Evolutionary conservation across 2,329 filamentous ascomycete genomes (phyloP).

Genomic region (Coniochaeta sp.): DNA sequence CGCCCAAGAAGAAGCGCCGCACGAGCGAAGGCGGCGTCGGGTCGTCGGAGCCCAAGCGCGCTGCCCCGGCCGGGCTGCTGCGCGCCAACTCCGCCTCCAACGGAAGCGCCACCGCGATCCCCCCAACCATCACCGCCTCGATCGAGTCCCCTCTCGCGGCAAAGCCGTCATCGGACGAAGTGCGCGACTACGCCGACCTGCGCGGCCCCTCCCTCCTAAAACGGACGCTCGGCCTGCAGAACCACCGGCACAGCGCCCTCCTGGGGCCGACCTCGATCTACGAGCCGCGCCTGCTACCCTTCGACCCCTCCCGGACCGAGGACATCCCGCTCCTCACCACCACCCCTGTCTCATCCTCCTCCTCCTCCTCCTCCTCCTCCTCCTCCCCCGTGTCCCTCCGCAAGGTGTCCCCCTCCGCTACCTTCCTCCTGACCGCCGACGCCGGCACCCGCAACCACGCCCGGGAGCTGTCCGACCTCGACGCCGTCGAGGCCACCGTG

Average conservation of each 20-base stretch:
- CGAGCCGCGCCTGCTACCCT: constrained; percentile 13
- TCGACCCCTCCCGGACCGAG: constrained; percentile 1
- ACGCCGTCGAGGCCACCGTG: constrained; percentile 54
- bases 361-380: no score
- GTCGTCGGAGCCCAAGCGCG: background rate
- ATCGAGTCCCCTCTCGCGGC: background rate
- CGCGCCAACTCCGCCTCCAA: constrained; percentile 19
- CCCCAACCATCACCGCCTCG: background rate
- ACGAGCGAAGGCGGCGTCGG: background rate
- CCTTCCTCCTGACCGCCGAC: constrained; percentile 16
- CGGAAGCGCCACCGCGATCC: no score
- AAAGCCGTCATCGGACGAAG: background rate
- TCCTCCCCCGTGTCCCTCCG: constrained; percentile 14
- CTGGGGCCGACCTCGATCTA: constrained; percentile 16
- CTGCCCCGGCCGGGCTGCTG: constrained; percentile 6
- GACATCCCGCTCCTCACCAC: background rate
- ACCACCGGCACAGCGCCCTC: constrained; percentile 12
- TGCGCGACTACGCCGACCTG: background rate
- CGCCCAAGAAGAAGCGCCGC: constrained; percentile 45
- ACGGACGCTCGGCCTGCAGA: constrained; percentile 13
- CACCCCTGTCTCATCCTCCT: no score
- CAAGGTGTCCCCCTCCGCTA: constrained; percentile 13
- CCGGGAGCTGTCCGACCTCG: constrained; percentile 20
- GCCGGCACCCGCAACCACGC: constrained; percentile 10
- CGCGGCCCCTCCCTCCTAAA: constrained; percentile 14